Evolutionary conservation across 2,329 filamentous ascomycete species (phyloP).

Genomic region (Phialophora macrospora): DNA sequence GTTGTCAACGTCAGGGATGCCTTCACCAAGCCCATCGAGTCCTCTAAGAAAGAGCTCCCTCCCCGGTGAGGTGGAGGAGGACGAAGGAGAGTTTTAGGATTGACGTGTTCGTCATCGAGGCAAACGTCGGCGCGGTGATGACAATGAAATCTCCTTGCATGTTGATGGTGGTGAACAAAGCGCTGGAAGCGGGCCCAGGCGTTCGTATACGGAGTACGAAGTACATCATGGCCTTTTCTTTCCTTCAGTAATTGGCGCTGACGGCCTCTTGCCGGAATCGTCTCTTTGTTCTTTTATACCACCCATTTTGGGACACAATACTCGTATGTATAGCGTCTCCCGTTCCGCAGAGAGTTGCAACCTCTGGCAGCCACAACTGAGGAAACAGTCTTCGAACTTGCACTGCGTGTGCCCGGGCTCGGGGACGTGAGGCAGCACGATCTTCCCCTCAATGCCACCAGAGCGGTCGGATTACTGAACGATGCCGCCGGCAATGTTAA

Average conservation of each 20-base stretch:
- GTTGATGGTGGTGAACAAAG: not conserved
- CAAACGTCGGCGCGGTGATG: not conserved
- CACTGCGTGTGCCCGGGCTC: too few relatives aligned
- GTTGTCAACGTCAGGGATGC: constrained; percentile 1
- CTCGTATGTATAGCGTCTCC: too few relatives aligned
- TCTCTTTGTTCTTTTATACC: not conserved
- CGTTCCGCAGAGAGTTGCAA: too few relatives aligned
- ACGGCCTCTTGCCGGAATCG: not conserved
- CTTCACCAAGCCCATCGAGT: constrained; percentile 19
- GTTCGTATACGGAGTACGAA: too few relatives aligned
- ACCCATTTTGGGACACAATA: too few relatives aligned
- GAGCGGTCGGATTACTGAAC: not conserved
- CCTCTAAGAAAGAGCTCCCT: constrained; percentile 21
- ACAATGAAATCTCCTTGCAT: not conserved
- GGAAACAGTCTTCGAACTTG: too few relatives aligned
- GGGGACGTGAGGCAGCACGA: too few relatives aligned
- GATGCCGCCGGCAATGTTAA: not conserved
- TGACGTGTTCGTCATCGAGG: not conserved
- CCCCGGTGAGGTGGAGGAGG: constrained; percentile 3
- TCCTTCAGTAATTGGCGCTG: not conserved
- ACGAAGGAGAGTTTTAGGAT: not conserved
- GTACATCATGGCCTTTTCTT: not conserved
- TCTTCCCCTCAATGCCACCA: not conserved
- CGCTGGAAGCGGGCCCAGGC: not conserved
- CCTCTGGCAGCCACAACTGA: too few relatives aligned